phyloP scores from a whole-genome alignment of 345 rosid genomes.

The Bruguiera parviflora region DNA sequence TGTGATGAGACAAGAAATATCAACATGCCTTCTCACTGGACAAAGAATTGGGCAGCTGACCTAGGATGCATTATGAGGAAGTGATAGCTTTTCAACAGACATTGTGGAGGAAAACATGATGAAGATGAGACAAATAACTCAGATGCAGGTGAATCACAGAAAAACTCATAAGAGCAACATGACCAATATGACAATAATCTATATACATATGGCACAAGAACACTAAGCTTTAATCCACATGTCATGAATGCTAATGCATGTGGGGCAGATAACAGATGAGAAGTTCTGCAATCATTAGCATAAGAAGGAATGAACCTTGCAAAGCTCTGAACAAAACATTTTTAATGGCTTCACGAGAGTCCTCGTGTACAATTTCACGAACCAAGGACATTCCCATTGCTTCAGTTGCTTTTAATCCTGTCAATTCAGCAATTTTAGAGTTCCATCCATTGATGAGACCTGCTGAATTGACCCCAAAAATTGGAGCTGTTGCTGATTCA shows the following conservation, averaged over 20 bases:
- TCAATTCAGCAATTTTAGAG: conserved; percentile 64
- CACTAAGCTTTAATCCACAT: background rate
- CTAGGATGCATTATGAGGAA: too few relatives aligned
- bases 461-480: conserved; percentile 72
- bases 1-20: background rate
- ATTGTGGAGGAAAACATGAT: too few relatives aligned
- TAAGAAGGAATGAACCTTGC: conserved; percentile 44
- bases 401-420: conserved; percentile 52
- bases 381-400: conserved; percentile 75
- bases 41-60: too few relatives aligned
- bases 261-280: background rate
- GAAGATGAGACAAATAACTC: too few relatives aligned
- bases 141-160: background rate
- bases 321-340: conserved; percentile 56
- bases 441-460: conserved; percentile 89
- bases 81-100: too few relatives aligned
- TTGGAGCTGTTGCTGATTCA: conserved; percentile 81
- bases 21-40: too few relatives aligned
- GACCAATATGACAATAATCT: too few relatives aligned
- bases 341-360: conserved; percentile 43
- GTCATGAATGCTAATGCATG: background rate
- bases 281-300: background rate
- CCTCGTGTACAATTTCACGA: conserved; percentile 61
- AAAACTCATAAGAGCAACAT: background rate
- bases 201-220: too few relatives aligned